Evolutionary conservation across 1,139 yeast genomes (phyloP).

Genomic region (Diutina pseudorugosa): DNA sequence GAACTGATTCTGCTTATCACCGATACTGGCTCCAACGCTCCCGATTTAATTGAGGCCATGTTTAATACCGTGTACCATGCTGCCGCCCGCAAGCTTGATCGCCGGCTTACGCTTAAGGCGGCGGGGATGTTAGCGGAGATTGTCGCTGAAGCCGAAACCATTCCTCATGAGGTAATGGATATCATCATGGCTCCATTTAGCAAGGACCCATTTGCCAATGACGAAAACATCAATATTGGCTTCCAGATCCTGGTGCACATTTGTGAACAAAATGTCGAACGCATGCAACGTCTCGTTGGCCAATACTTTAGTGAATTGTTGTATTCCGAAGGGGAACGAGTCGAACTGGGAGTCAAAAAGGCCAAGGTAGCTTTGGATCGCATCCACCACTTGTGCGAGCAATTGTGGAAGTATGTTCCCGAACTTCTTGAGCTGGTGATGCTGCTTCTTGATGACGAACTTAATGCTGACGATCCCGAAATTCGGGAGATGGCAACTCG

Average conservation of each 20-base stretch:
- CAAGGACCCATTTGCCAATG: constrained; percentile 14
- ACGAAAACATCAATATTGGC: constrained; percentile 37
- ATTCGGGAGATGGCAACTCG: constrained; percentile 61
- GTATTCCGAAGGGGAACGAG: constrained; percentile 26
- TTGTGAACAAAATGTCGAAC: constrained; percentile 60
- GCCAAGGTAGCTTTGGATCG: constrained; percentile 29
- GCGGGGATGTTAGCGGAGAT: constrained; percentile 65
- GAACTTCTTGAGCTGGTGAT: constrained; percentile 62
- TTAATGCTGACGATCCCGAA: constrained; percentile 56
- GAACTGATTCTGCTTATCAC: constrained; percentile 69
- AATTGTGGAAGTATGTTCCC: constrained; percentile 72
- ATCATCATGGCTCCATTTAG: constrained; percentile 39
- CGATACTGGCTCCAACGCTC: constrained; percentile 52
- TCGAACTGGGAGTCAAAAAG: constrained; percentile 10
- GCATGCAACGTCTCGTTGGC: constrained; percentile 68
- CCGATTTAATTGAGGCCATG: constrained; percentile 37
- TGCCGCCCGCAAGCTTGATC: constrained; percentile 22
- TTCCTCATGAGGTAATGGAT: constrained; percentile 55
- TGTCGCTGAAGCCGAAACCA: constrained; percentile 57
- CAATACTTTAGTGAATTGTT: constrained; percentile 72
- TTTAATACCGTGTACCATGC: constrained; percentile 56
- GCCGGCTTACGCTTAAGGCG: constrained; percentile 43
- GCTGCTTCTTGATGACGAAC: constrained; percentile 73
- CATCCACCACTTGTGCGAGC: constrained; percentile 51
- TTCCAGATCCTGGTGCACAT: constrained; percentile 56